phyloP scores from a whole-genome alignment of 2,329 filamentous ascomycete genomes.

The Parastagonospora nodorum region DNA sequence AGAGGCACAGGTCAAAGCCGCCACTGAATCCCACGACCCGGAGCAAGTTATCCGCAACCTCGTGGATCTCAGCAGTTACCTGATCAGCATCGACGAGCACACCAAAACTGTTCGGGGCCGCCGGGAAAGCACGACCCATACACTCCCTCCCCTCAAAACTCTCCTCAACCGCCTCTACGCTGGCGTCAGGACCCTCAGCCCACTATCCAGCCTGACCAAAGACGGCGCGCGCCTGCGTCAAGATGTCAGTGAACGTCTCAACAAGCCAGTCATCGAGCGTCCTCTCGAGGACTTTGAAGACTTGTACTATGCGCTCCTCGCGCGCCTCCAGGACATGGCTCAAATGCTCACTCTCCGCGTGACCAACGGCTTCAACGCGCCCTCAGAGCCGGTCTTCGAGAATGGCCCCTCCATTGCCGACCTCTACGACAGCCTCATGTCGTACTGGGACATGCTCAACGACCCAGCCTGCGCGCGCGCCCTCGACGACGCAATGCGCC shows the following conservation, averaged over 20 bases:
- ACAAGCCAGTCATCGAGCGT: constrained; percentile 60
- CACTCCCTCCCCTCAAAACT: constrained; percentile 34
- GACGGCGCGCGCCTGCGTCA: constrained; percentile 41
- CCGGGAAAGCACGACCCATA: constrained; percentile 13
- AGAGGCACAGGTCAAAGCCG: constrained; percentile 13
- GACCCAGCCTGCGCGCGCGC: constrained; percentile 24
- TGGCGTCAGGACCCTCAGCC: constrained; percentile 25
- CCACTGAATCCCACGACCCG: constrained; percentile 6
- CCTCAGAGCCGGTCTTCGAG: constrained; percentile 11
- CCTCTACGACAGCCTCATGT: constrained; percentile 17
- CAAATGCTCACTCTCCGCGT: constrained; percentile 27
- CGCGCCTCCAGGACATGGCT: constrained; percentile 32
- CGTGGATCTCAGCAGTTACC: constrained; percentile 16
- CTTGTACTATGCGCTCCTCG: constrained; percentile 37
- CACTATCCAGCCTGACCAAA: constrained; percentile 17
- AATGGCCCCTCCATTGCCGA: constrained; percentile 18
- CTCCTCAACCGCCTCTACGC: constrained; percentile 42
- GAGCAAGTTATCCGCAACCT: constrained; percentile 27
- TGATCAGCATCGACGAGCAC: constrained; percentile 17
- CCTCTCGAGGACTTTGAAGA: constrained; percentile 41
- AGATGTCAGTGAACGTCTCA: constrained; percentile 56
- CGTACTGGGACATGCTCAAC: constrained; percentile 34
- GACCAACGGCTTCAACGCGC: constrained; percentile 28
- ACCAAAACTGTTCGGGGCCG: constrained; percentile 6
- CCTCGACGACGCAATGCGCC: constrained; percentile 32